Evolutionary conservation across 257 asterid species (phyloP).

Genomic region (Nicotiana undulata): DNA sequence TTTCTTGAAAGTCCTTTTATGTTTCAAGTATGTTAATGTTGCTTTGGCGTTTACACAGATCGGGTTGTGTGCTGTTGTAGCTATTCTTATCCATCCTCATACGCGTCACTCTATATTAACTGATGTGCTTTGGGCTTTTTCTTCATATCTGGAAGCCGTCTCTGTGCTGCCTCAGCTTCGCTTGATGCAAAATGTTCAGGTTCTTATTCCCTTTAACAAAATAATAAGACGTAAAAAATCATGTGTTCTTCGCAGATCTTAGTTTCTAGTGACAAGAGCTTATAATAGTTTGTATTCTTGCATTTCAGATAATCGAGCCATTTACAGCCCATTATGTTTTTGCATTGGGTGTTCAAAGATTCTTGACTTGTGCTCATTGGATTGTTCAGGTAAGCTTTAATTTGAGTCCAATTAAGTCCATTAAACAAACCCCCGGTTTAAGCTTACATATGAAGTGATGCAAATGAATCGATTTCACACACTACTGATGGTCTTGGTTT

Average conservation of each 20-base stretch:
- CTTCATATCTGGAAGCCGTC: conserved; percentile 32
- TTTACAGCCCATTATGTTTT: conserved; percentile 40
- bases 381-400: conserved; percentile 29
- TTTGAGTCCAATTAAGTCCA: no score
- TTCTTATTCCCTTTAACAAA: conserved; percentile 10
- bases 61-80: conserved; percentile 23
- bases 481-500: neutral
- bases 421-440: no score
- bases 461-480: neutral
- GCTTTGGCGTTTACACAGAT: conserved; percentile 11
- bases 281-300: neutral
- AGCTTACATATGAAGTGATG: neutral
- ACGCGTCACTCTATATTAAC: conserved; percentile 16
- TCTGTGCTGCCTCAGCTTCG: conserved; percentile 33
- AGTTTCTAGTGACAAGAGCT: neutral
- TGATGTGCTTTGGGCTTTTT: conserved; percentile 22
- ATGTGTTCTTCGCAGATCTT: neutral
- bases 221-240: neutral
- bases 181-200: conserved; percentile 51
- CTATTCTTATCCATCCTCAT: conserved; percentile 25
- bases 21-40: neutral
- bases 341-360: conserved; percentile 37
- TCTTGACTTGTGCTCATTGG: conserved; percentile 41
- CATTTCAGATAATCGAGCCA: conserved; percentile 28
- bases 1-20: neutral